Conservation (phyloP, 176 grass and related monocot species). For the Phragmites australis region DNA sequence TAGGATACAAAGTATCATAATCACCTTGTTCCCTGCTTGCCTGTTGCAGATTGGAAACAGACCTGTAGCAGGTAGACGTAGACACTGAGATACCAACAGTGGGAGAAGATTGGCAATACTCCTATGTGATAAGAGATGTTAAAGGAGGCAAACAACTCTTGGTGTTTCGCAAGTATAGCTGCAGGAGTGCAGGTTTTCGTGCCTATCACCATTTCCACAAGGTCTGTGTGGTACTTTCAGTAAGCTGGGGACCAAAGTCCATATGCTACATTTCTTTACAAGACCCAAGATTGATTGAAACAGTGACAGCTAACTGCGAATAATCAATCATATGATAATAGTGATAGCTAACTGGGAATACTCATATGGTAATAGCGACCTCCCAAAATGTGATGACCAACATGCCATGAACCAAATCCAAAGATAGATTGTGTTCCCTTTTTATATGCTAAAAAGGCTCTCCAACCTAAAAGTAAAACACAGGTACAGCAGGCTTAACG, state of each 20-base stretch:
- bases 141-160: neutral
- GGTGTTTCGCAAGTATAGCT: neutral
- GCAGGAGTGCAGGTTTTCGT: neutral
- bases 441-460: neutral
- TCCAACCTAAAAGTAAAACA: neutral
- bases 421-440: neutral
- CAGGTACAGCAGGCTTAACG: neutral
- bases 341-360: neutral
- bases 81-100: neutral
- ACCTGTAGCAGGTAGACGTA: neutral
- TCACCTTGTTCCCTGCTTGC: slow-evolving; percentile 28
- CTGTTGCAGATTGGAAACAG: neutral
- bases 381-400: slow-evolving; percentile 14
- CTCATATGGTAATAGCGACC: neutral
- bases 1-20: neutral
- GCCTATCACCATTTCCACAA: neutral
- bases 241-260: neutral
- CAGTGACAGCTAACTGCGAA: slow-evolving; percentile 3
- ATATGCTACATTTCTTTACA: neutral
- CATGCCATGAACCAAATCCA: slow-evolving; percentile 1
- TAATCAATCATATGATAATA: neutral
- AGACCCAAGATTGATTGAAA: neutral
- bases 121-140: neutral
- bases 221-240: neutral
- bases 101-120: neutral